A percentile compares a stretch with the other conserved stretches of the same genome.
Conservation (phyloP, 345 rosid species). For the Euphorbia tirucalli region DNA sequence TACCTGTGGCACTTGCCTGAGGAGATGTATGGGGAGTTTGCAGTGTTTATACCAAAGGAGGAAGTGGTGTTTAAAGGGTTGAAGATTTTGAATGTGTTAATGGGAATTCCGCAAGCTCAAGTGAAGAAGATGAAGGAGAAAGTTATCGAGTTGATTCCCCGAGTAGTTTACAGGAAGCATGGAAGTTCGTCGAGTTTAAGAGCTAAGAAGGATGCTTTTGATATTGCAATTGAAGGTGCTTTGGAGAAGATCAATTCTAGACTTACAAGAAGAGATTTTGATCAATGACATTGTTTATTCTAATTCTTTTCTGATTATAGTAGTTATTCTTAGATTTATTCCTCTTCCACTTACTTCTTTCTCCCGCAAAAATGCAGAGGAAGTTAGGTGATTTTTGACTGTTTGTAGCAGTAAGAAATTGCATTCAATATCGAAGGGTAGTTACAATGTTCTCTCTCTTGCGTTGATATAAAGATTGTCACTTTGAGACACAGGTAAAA, state of each 20-base stretch:
- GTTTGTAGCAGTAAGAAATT: conserved; percentile 2
- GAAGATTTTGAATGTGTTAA: conserved; percentile 67
- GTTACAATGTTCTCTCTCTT: neutral
- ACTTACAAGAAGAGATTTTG: conserved; percentile 17
- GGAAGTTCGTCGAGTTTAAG: conserved; percentile 63
- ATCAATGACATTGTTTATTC: conserved; percentile 12
- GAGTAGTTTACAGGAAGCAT: conserved; percentile 72
- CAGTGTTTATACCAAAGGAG: conserved; percentile 74
- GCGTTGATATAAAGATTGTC: neutral
- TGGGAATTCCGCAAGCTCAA: conserved; percentile 52
- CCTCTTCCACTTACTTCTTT: neutral
- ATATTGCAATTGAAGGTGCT: conserved; percentile 69
- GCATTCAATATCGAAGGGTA: conserved; percentile 11
- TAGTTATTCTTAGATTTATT: conserved; percentile 10
- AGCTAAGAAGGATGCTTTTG: conserved; percentile 77
- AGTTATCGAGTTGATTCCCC: conserved; percentile 68
- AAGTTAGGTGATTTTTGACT: neutral
- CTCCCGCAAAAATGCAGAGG: conserved; percentile 1
- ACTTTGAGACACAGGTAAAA: neutral
- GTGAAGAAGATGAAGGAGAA: conserved; percentile 70
- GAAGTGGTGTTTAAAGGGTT: conserved; percentile 73
- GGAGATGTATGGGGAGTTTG: conserved; percentile 46
- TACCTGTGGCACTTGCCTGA: conserved; percentile 73
- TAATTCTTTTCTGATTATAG: neutral
- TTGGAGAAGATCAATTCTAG: conserved; percentile 54